Percentiles rank a stretch among this genome's conserved stretches.
Conservation (phyloP, 2,329 filamentous ascomycete species). For the Ophiostoma sp. region DNA sequence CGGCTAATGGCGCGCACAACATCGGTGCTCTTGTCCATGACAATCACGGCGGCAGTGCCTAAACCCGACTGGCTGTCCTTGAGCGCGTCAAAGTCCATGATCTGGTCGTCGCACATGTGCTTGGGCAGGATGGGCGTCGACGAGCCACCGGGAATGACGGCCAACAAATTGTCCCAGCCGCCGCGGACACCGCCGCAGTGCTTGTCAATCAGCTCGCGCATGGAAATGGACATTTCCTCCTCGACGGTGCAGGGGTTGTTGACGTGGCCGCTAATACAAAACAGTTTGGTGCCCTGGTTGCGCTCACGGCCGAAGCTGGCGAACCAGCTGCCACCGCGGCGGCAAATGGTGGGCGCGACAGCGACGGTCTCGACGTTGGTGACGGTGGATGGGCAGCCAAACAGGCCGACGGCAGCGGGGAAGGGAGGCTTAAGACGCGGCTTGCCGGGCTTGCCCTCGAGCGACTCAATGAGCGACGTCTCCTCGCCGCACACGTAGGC, state of each 20-base stretch:
- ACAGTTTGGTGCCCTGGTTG: conserved; percentile 96
- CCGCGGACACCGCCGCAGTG: conserved; percentile 96
- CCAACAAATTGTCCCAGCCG: conserved; percentile 96
- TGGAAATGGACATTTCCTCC: conserved; percentile 98
- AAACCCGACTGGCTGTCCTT: conserved; percentile 98
- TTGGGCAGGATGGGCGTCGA: conserved; percentile 96
- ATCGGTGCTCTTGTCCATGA: conserved; percentile 98
- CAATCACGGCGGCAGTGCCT: conserved; percentile 94
- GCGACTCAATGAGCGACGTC: conserved; percentile 94
- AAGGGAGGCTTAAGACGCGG: conserved; percentile 98
- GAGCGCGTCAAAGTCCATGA: conserved; percentile 98
- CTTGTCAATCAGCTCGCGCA: conserved; percentile 94
- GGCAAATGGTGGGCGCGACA: conserved; percentile 92
- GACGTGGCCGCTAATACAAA: conserved; percentile 97
- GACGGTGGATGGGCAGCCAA: conserved; percentile 96
- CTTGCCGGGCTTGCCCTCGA: conserved; percentile 98
- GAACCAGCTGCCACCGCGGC: conserved; percentile 91
- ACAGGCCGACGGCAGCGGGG: conserved; percentile 93
- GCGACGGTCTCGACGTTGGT: conserved; percentile 98
- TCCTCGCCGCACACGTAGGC: conserved; percentile 98
- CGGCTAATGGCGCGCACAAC: conserved; percentile 92
- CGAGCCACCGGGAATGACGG: conserved; percentile 92
- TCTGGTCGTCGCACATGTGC: conserved; percentile 83
- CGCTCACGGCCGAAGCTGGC: conserved; percentile 90
- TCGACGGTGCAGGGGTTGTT: conserved; percentile 98